Conservation (phyloP, 2,329 filamentous ascomycete species). For the Talaromyces atroroseus region DNA sequence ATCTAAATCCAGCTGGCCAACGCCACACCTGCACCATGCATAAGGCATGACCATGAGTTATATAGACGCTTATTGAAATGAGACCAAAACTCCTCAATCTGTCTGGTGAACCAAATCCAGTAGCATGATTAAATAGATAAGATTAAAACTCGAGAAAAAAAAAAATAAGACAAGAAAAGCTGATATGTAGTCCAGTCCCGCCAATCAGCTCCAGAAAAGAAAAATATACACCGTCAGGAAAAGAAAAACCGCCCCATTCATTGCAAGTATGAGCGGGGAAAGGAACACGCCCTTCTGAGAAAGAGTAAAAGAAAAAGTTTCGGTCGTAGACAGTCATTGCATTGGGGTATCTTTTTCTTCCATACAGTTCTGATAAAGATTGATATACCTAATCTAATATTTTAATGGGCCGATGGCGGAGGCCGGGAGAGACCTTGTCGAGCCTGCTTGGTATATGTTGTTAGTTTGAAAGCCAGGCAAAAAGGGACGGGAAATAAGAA, state of each 20-base stretch:
- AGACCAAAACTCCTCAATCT: background rate
- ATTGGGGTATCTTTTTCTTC: slow-evolving; percentile 13
- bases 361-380: background rate
- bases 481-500: background rate
- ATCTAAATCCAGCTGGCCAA: too few species aligned
- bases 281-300: background rate
- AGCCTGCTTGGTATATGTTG: slow-evolving; percentile 2
- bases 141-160: background rate
- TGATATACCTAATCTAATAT: slow-evolving; percentile 1
- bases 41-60: too few species aligned
- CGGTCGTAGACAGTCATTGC: slow-evolving; percentile 9
- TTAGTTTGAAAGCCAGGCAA: background rate
- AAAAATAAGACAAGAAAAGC: background rate
- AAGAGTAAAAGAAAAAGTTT: background rate
- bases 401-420: slow-evolving; percentile 32
- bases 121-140: background rate
- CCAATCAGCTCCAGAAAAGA: background rate
- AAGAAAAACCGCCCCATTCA: background rate
- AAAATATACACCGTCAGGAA: background rate
- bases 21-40: too few species aligned
- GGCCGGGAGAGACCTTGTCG: slow-evolving; percentile 23
- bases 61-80: background rate
- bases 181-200: background rate
- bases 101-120: background rate
- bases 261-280: background rate